Percentiles rank a stretch among this genome's conserved stretches.
These are phyloP conservation scores for Candida pseudoviswanathii DNA, from an alignment of 1,139 yeast species.

Conservation along the genomic window DNA sequence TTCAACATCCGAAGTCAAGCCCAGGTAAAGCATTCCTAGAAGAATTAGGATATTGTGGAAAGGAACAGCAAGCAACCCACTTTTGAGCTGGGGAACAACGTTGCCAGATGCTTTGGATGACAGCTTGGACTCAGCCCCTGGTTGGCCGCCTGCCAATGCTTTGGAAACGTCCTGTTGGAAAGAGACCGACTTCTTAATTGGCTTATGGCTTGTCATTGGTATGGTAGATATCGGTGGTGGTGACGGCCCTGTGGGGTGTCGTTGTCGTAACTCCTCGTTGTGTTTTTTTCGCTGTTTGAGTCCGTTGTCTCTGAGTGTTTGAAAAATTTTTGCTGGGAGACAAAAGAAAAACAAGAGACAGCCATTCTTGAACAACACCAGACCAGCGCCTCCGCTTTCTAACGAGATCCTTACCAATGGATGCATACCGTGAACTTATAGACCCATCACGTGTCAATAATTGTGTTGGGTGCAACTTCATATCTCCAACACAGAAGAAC, in stretches of 20 bases:
- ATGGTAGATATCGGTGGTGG: background rate
- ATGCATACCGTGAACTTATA: constrained; percentile 77
- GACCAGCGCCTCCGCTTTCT: background rate
- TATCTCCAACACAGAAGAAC: constrained; percentile 50
- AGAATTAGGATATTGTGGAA: constrained; percentile 48
- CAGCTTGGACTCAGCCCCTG: constrained; percentile 1
- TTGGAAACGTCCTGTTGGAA: constrained; percentile 8
- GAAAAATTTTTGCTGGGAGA: background rate
- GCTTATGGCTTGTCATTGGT: constrained; percentile 3
- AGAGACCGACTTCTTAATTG: constrained; percentile 13
- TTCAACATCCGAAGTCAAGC: constrained; percentile 35
- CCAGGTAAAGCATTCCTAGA: constrained; percentile 38
- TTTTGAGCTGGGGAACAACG: constrained; percentile 23
- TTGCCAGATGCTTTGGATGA: background rate
- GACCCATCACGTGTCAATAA: constrained; percentile 77
- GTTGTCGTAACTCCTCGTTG: background rate
- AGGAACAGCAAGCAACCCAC: constrained; percentile 42
- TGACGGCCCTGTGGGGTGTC: background rate
- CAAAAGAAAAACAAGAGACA: constrained; percentile 1
- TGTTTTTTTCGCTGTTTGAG: background rate
- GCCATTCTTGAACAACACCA: background rate
- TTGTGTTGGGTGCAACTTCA: constrained; percentile 64
- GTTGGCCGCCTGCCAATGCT: background rate
- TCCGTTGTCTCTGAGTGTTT: background rate
- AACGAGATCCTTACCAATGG: constrained; percentile 49